Evolutionary conservation across 768 basidiomycete genomes (phyloP).

Genomic region (Candolleomyces eurysporus): DNA sequence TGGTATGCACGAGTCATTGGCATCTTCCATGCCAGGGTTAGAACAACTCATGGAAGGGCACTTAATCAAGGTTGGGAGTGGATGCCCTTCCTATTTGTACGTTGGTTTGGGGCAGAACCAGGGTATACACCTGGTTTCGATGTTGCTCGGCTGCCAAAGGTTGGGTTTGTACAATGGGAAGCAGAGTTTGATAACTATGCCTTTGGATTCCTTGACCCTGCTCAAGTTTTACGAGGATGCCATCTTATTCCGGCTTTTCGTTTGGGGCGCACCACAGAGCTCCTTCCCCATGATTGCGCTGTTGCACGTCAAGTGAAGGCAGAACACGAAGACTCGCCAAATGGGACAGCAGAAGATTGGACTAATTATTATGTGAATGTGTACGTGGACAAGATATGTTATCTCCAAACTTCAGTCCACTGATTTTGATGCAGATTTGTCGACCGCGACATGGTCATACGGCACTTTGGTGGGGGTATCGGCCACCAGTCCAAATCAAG

Average conservation of each 20-base stretch:
- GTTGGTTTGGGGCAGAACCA: conserved; percentile 32
- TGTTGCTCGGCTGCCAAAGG: conserved; percentile 26
- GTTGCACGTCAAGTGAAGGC: neutral
- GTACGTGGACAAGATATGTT: conserved; percentile 18
- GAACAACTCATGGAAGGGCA: neutral
- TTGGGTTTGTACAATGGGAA: conserved; percentile 31
- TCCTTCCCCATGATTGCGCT: conserved; percentile 10
- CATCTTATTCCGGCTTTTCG: conserved; percentile 33
- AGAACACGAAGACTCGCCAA: neutral
- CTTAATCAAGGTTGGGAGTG: neutral
- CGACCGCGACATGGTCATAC: no score
- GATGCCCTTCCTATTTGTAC: conserved; percentile 42
- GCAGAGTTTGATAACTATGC: conserved; percentile 17
- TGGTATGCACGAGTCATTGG: conserved; percentile 24
- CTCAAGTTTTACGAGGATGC: conserved; percentile 27
- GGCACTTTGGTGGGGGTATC: no score
- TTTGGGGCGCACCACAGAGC: conserved; percentile 16
- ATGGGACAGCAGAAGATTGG: conserved; percentile 14
- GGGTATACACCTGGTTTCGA: conserved; percentile 23
- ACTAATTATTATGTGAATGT: conserved; percentile 32
- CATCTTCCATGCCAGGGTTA: conserved; percentile 19
- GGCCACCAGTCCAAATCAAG: no score
- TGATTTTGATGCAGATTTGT: no score
- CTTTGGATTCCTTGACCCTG: conserved; percentile 35
- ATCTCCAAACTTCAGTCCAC: no score